Percentiles rank a stretch among this genome's conserved stretches.
Evolutionary conservation across 2,329 filamentous ascomycete genomes (phyloP).

Genomic region (Metarhizium guizhouense): DNA sequence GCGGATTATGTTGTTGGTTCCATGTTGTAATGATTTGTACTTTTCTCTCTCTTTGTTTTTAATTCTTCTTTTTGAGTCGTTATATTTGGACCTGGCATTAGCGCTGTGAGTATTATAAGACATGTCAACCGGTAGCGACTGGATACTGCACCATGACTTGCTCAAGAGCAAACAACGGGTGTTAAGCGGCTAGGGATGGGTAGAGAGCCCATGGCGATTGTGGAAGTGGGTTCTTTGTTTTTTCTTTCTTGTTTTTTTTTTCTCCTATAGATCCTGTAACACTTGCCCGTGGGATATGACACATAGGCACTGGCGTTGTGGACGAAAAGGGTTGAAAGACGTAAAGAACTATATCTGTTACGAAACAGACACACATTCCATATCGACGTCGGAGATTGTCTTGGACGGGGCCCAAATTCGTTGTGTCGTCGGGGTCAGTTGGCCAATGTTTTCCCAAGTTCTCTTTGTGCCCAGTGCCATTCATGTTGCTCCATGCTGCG

Average conservation of each 20-base stretch:
- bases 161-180: not conserved
- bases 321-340: too few species aligned
- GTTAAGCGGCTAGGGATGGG: not conserved
- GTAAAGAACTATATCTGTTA: too few species aligned
- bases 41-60: constrained; percentile 2
- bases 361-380: too few species aligned
- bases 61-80: not conserved
- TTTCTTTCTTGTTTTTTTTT: not conserved
- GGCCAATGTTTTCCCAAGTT: too few species aligned
- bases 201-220: not conserved
- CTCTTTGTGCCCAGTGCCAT: too few species aligned
- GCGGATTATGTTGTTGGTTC: constrained; percentile 1
- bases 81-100: not conserved
- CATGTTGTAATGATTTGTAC: constrained; percentile 9
- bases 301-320: not conserved
- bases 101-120: not conserved
- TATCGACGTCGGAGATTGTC: too few species aligned
- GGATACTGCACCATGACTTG: not conserved
- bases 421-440: too few species aligned
- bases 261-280: not conserved
- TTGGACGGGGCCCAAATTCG: too few species aligned
- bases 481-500: too few species aligned
- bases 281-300: not conserved
- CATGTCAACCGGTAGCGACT: not conserved
- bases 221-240: not conserved